These are phyloP conservation scores for Curvularia hawaiiensis DNA, from an alignment of 2,329 filamentous ascomycete genomes.

Conservation along the genomic window DNA sequence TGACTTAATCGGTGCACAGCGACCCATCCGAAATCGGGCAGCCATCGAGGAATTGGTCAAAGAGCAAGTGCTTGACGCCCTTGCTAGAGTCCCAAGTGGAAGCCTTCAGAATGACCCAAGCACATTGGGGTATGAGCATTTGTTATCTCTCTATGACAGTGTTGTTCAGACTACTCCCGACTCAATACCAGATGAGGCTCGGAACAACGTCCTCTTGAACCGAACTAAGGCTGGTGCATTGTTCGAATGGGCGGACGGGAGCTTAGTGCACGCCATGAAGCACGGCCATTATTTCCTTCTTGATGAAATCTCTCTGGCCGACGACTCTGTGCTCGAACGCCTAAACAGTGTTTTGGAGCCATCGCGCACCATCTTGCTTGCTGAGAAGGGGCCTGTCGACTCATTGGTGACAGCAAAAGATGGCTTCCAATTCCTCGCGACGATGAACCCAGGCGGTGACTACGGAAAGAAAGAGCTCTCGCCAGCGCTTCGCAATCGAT, in stretches of 20 bases:
- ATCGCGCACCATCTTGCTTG: constrained; percentile 81
- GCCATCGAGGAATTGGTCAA: constrained; percentile 70
- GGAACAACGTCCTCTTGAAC: constrained; percentile 50
- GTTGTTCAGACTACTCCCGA: constrained; percentile 54
- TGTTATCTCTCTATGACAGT: constrained; percentile 65
- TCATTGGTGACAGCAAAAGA: constrained; percentile 76
- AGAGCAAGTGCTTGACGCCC: constrained; percentile 60
- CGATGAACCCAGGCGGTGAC: constrained; percentile 98
- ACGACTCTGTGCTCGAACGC: constrained; percentile 94
- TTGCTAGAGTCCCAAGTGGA: constrained; percentile 20
- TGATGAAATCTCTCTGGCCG: constrained; percentile 96
- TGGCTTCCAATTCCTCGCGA: constrained; percentile 95
- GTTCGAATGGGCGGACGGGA: constrained; percentile 97
- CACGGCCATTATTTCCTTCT: constrained; percentile 88
- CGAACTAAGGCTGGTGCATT: constrained; percentile 76
- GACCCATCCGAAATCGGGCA: constrained; percentile 84
- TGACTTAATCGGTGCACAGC: constrained; percentile 93
- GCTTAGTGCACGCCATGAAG: constrained; percentile 92
- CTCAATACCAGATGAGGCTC: constrained; percentile 52
- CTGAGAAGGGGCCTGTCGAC: constrained; percentile 88
- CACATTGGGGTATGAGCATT: constrained; percentile 44
- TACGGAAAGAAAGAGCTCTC: constrained; percentile 98
- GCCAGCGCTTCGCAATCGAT: constrained; percentile 90
- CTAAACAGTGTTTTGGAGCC: constrained; percentile 96
- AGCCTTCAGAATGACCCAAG: constrained; percentile 15